Percentiles rank a stretch among this genome's conserved stretches.
These are phyloP conservation scores for Tylopilus intermedius DNA, from an alignment of 768 basidiomycete genomes.

Conservation along the genomic window DNA sequence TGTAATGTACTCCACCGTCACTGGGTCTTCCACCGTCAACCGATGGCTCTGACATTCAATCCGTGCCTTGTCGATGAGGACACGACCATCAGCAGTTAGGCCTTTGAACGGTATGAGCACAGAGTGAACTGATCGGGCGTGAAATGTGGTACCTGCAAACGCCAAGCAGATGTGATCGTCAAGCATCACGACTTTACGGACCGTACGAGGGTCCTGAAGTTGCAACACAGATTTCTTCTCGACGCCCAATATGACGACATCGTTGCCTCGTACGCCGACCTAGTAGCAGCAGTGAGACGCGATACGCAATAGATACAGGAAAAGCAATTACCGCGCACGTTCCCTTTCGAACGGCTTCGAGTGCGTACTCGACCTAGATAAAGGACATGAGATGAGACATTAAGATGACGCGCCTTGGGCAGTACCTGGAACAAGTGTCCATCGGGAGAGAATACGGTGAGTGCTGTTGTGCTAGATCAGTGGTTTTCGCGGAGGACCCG, in stretches of 20 bases:
- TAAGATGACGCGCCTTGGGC: slow-evolving; percentile 24
- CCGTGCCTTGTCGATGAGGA: slow-evolving; percentile 95
- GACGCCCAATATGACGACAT: slow-evolving; percentile 93
- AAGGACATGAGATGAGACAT: slow-evolving; percentile 15
- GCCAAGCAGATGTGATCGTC: slow-evolving; percentile 97
- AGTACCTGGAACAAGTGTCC: slow-evolving; percentile 95
- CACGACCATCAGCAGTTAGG: slow-evolving; percentile 94
- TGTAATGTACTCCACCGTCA: slow-evolving; percentile 97
- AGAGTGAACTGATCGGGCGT: slow-evolving; percentile 1
- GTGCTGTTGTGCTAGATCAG: slow-evolving; percentile 47
- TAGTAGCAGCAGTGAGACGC: slow-evolving; percentile 28
- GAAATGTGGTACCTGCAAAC: slow-evolving; percentile 76
- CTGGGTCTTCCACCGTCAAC: slow-evolving; percentile 95
- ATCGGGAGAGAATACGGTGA: slow-evolving; percentile 98
- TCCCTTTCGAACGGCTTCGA: slow-evolving; percentile 95
- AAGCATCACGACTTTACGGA: slow-evolving; percentile 96
- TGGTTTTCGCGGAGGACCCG: background rate
- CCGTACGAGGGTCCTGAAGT: slow-evolving; percentile 95
- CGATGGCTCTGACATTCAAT: slow-evolving; percentile 98
- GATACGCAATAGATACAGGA: background rate
- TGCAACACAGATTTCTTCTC: slow-evolving; percentile 99
- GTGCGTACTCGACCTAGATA: slow-evolving; percentile 91
- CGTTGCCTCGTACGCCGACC: slow-evolving; percentile 94
- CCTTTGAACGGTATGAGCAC: slow-evolving; percentile 44
- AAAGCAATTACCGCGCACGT: slow-evolving; percentile 79